These are phyloP conservation scores for Patellifolia procumbens DNA, from an alignment of 179 eudicot species.

Conservation along the genomic window DNA sequence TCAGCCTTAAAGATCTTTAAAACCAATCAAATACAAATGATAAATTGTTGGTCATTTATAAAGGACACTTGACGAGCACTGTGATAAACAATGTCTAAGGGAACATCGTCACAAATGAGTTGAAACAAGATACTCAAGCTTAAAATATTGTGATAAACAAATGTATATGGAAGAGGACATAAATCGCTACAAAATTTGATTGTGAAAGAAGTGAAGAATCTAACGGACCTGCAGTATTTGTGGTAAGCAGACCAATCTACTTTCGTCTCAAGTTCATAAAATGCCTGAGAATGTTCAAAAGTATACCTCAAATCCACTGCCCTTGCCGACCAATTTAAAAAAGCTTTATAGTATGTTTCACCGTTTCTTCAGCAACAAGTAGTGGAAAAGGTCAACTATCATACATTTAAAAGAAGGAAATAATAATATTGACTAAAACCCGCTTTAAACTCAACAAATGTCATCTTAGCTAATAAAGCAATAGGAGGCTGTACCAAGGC, in stretches of 20 bases:
- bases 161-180: background rate
- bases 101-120: background rate
- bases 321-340: background rate
- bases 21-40: slow-evolving; percentile 10
- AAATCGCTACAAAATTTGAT: background rate
- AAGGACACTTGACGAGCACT: background rate
- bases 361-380: background rate
- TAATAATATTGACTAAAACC: background rate
- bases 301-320: background rate
- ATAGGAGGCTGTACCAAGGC: background rate
- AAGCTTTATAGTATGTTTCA: background rate
- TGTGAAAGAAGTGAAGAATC: background rate
- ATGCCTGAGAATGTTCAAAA: slow-evolving; percentile 37
- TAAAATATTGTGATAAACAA: background rate
- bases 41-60: background rate
- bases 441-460: background rate
- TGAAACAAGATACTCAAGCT: background rate
- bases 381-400: background rate
- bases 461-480: background rate
- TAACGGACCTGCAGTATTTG: slow-evolving; percentile 68
- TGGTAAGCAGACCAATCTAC: slow-evolving; percentile 74
- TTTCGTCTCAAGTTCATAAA: slow-evolving; percentile 65
- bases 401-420: background rate
- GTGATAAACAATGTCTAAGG: background rate
- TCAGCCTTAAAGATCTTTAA: slow-evolving; percentile 66